Evolutionary conservation across 1,284 basidiomycete species (phyloP), one percentile per base, ranked within the genome.

Genomic region (Cryptococcus jaspeensis): DNA sequence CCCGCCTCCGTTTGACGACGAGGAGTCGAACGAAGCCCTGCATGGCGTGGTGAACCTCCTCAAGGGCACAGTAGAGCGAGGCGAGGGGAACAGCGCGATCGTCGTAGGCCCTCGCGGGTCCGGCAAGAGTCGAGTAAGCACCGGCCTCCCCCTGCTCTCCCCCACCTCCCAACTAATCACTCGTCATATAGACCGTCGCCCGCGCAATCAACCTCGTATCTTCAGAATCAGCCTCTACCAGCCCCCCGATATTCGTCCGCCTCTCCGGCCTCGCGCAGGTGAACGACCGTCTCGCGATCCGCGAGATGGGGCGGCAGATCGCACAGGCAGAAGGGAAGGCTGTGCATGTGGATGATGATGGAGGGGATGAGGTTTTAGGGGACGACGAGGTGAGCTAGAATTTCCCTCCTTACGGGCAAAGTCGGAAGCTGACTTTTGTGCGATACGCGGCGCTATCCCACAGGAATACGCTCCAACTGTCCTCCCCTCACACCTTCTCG

Each of bases 11-110:
- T 69, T 72, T 32, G 51, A 49, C 1, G 67, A 72, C 35, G 74
- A 75, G 54, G 70, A 71, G 16, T 63, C 64, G 43, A 74, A 74
- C 43, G 76, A 77, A 52, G 67, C 72, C 8, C 54, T 77, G 36
- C 61, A 66, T 43, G 70, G 71, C 48, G 73, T 95, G 5, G 69
- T 77, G 0, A 82, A 83, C 47, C 75, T 95, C 23, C 77, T 94
- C 5, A 73, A 78, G 22, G 91, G 90, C 2, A 90, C 89, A 0
- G 82, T 88, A 2, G 78, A 80, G 28, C 84, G 90, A 36, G 88
- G 87, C 3, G 92, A 95, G 79, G 92, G 92, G 3, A 95, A 95
- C 65, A 92, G 90, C 59, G 93, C 90, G 66, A 80, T 95, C 53
- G 71, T 95, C 5, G 81, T 92, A 38, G 92, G 92, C 7, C 87